Conservation (phyloP, 2,329 filamentous ascomycete genomes). For the Bisporella sp. region DNA sequence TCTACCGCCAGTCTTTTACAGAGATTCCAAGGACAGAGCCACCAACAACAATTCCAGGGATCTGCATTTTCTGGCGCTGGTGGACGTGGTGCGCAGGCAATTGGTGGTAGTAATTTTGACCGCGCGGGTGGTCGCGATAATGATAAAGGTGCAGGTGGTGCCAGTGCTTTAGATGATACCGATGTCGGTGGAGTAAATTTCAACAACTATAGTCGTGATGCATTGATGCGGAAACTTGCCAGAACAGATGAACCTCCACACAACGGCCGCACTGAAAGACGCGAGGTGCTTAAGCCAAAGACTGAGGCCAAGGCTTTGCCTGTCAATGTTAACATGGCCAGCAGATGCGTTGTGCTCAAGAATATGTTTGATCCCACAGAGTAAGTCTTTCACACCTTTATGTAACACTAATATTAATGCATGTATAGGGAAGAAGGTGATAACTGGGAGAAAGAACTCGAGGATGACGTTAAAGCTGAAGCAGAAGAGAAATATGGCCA, state of each 20-base stretch:
- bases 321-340: constrained; percentile 85
- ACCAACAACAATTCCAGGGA: constrained; percentile 70
- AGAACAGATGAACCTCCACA: constrained; percentile 76
- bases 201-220: constrained; percentile 98
- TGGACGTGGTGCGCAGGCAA: constrained; percentile 76
- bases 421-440: constrained; percentile 73
- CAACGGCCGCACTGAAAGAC: constrained; percentile 49
- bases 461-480: constrained; percentile 87
- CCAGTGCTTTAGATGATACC: constrained; percentile 92
- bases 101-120: constrained; percentile 73
- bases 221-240: constrained; percentile 97
- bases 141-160: constrained; percentile 80
- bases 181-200: constrained; percentile 98
- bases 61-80: constrained; percentile 88
- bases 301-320: constrained; percentile 72
- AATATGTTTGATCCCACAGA: constrained; percentile 92
- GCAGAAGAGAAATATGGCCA: constrained; percentile 94
- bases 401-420: constrained; percentile 27
- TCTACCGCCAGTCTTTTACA: constrained; percentile 88
- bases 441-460: constrained; percentile 84
- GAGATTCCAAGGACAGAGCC: constrained; percentile 77
- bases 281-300: constrained; percentile 69
- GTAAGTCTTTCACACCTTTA: constrained; percentile 48
- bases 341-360: constrained; percentile 86
- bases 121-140: constrained; percentile 82